Conservation (phyloP, 257 asterid genomes). For the Pogostemon cablin region DNA sequence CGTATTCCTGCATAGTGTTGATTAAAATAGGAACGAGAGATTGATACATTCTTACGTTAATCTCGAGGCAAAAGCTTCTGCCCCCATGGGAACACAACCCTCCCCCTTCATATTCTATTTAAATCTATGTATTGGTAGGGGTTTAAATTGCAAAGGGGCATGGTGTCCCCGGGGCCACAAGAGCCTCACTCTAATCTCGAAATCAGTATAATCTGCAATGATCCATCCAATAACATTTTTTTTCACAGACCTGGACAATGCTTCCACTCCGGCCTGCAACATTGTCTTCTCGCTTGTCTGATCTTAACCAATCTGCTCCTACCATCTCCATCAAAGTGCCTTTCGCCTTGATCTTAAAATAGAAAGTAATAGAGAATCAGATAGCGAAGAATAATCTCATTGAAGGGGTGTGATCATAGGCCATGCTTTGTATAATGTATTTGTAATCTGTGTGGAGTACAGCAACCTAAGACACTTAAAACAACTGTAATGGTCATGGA, state of each 20-base stretch:
- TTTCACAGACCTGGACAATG: slow-evolving; percentile 68
- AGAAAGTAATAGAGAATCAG: slow-evolving; percentile 4
- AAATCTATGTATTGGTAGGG: no score
- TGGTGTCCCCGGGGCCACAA: no score
- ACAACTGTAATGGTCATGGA: neutral
- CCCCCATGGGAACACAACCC: no score
- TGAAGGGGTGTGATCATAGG: neutral
- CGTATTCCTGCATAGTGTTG: slow-evolving; percentile 56
- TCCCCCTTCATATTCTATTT: no score
- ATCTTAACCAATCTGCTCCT: slow-evolving; percentile 85
- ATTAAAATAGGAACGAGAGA: slow-evolving; percentile 28
- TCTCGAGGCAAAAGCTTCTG: neutral
- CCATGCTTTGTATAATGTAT: neutral
- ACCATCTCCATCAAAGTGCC: slow-evolving; percentile 71
- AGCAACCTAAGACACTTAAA: no score
- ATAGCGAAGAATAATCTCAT: slow-evolving; percentile 17
- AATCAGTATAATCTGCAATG: neutral
- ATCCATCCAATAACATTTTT: neutral
- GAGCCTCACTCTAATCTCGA: neutral
- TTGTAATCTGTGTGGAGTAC: neutral
- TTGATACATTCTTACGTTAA: neutral
- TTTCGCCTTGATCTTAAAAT: slow-evolving; percentile 65
- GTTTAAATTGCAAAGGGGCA: no score
- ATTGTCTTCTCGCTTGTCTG: slow-evolving; percentile 74
- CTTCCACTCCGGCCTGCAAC: slow-evolving; percentile 67